Evolutionary conservation across 2,329 filamentous ascomycete species (phyloP), one percentile per base, ranked within the genome.

Genomic region (Neospermospora avenae): DNA sequence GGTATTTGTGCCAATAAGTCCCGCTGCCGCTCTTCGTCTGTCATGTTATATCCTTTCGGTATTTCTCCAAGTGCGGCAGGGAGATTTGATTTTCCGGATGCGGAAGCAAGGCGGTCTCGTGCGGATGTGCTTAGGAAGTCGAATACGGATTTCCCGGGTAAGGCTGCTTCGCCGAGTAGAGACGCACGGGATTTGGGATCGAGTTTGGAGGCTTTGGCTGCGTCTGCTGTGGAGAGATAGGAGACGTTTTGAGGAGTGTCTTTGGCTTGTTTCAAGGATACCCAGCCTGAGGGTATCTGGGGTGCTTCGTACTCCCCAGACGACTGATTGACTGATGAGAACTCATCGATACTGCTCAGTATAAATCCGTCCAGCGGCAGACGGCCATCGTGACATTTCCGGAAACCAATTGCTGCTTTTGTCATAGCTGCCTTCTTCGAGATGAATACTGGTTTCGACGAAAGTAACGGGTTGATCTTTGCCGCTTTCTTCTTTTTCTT

Each of bases 131-230:
- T 90, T 65, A 99, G 82, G 74, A 90, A 99, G 75, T 98, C 93
- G 73, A 98, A 99, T 2, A 99, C 87, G 0, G 95, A 98, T 76
- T 98, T 97, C 0, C 91, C 91, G 0, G 93, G 93, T 0, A 98
- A 78, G 37, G 85, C 83, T 41, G 84, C 80, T 76, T 97, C 93
- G 37, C 93, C 93, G 1, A 98, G 80, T 0, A 96, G 79, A 3
- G 85, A 85, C 13, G 92, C 93, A 63, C 95, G 85, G 44, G 88
- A 80, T 70, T 85, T 87, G 0, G 91, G 87, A 71, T 96, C 86
- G 8, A 96, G 80, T 0, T 80, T 84, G 0, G 91, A 95, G 2
- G 84, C 79, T 73, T 88, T 93, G 8, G 92, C 91, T 1, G 89
- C 89, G 60, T 95, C 90, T 39, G 89, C 81, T 2, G 88, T 84